Evolutionary conservation across 495 filamentous ascomycete genomes (phyloP), one percentile per base, ranked within the genome.

Genomic region (Penicillium turbatum): DNA sequence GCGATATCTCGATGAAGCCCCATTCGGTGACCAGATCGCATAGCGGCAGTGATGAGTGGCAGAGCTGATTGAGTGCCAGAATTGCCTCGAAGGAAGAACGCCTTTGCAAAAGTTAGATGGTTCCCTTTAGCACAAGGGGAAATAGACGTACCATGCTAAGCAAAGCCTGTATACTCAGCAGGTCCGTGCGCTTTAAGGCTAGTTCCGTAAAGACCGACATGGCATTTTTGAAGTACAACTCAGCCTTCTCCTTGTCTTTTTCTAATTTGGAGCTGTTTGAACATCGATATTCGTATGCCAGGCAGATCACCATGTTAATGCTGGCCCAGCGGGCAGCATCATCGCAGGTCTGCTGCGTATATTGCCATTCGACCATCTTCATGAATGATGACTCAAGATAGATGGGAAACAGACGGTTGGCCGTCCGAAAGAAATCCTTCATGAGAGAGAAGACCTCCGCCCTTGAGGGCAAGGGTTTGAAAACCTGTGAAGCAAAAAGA

Each of bases 281-380:
- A 21, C 92, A 88, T 6, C 91, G 86, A 60, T 95, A 80, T 53
- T 93, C 82, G 61, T 96, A 89, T 1, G 92, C 84, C 62, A 97
- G 87, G 19, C 92, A 92, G 16, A 98, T 78, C 0, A 89, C 85
- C 57, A 96, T 86, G 61, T 98, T 98, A 58, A 98, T 79, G 66
- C 87, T 92, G 8, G 92, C 92, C 92, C 95, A 98, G 82, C 92
- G 95, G 16, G 92, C 93, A 16, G 89, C 90, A 47, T 92, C 90
- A 59, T 92, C 86, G 60, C 95, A 96, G 17, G 90, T 92, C 57
- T 96, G 86, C 36, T 80, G 74, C 9, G 91, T 92, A 71, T 97
- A 98, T 61, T 97, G 91, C 71, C 87, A 86, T 61, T 96, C 90
- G 4, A 98, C 88, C 30, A 97, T 74, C 62, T 89, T 85, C 88